These are phyloP conservation scores for Penicillium salamii DNA, from an alignment of 495 filamentous ascomycete genomes.

Conservation along the genomic window DNA sequence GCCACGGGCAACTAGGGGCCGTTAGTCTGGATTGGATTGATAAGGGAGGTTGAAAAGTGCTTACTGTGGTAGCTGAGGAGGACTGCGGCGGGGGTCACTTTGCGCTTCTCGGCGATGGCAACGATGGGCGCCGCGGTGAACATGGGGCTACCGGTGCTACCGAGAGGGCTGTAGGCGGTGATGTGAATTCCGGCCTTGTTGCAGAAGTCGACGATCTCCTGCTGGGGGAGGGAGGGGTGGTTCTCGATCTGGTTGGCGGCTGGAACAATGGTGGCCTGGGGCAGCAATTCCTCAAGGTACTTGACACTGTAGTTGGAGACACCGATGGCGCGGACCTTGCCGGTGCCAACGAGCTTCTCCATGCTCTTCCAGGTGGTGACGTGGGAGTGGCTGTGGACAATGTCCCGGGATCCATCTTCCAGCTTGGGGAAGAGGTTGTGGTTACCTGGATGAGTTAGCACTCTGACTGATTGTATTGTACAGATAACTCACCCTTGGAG, in stretches of 20 bases:
- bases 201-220: conserved; percentile 79
- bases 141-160: conserved; percentile 73
- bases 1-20: conserved; percentile 59
- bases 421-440: conserved; percentile 74
- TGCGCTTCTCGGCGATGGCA: conserved; percentile 67
- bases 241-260: conserved; percentile 95
- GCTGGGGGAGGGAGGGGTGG: conserved; percentile 73
- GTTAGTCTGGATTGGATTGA: background rate
- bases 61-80: conserved; percentile 73
- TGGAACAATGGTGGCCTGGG: conserved; percentile 61
- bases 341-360: conserved; percentile 65
- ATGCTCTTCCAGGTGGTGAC: conserved; percentile 76
- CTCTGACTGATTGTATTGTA: too few species aligned
- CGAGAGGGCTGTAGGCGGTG: conserved; percentile 73
- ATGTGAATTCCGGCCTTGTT: conserved; percentile 70
- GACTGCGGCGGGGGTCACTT: conserved; percentile 58
- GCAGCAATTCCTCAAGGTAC: conserved; percentile 71
- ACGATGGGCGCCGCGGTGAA: conserved; percentile 65
- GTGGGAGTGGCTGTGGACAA: conserved; percentile 61
- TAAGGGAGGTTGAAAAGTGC: conserved; percentile 20
- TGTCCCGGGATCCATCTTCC: conserved; percentile 66
- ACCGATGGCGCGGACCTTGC: conserved; percentile 74
- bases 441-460: conserved; percentile 49
- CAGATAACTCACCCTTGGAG: conserved; percentile 50
- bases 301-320: conserved; percentile 77